These are phyloP conservation scores for Iris macrosiphon DNA, from an alignment of 106 monocot species.

Conservation along the genomic window DNA sequence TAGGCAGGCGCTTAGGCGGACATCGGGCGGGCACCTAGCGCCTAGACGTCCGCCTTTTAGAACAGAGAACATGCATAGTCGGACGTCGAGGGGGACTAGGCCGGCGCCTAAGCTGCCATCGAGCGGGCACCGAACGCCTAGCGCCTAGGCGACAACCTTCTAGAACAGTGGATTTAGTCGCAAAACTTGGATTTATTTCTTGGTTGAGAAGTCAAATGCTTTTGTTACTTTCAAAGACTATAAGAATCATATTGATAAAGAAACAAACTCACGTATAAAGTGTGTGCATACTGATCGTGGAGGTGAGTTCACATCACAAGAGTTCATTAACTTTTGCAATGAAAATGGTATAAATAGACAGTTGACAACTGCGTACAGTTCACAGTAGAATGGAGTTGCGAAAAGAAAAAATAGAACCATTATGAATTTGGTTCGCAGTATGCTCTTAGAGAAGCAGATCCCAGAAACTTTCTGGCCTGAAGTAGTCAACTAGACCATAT, in stretches of 20 bases:
- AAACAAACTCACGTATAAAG: neutral
- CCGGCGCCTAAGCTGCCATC: too few species aligned
- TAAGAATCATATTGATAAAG: slow-evolving; percentile 12
- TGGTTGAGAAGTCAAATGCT: slow-evolving; percentile 9
- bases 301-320: slow-evolving; percentile 10
- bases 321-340: slow-evolving; percentile 1
- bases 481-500: neutral
- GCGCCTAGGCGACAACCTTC: too few species aligned
- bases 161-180: too few species aligned
- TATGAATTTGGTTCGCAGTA: slow-evolving; percentile 6
- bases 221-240: slow-evolving; percentile 9
- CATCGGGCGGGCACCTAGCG: too few species aligned
- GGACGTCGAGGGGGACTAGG: too few species aligned
- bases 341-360: slow-evolving; percentile 3
- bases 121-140: too few species aligned
- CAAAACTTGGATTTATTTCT: slow-evolving; percentile 21
- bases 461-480: slow-evolving; percentile 20
- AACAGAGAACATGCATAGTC: too few species aligned
- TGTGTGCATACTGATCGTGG: slow-evolving; percentile 11
- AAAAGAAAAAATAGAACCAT: slow-evolving; percentile 16
- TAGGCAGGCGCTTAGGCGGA: too few species aligned
- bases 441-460: neutral
- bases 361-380: slow-evolving; percentile 13
- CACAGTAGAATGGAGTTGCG: slow-evolving; percentile 26
- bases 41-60: too few species aligned